Base-by-base conservation (phyloP, 2,329 filamentous ascomycete species). In the Colletotrichum truncatum region DNA sequence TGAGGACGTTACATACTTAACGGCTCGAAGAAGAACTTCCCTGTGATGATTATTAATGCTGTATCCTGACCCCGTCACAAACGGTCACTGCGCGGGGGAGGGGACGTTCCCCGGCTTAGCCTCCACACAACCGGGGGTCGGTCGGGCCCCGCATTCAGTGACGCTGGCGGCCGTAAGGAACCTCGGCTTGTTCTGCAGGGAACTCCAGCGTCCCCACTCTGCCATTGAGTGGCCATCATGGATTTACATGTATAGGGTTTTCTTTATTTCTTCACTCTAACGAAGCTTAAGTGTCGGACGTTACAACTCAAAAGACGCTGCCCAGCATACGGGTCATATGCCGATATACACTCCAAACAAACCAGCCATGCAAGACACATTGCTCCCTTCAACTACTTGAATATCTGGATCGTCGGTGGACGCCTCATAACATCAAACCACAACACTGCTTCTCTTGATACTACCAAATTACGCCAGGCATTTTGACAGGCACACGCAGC, bases 381-480 rank as follows among this genome's bases (percentile, higher is more conserved):
- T n/a, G n/a, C n/a, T n/a, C n/a, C n/a, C n/a, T n/a, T n/a, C n/a
- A n/a, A n/a, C n/a, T n/a, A n/a, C n/a, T n/a, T n/a, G n/a, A n/a
- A n/a, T n/a, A n/a, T n/a, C n/a, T n/a, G n/a, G n/a, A n/a, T n/a
- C n/a, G n/a, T n/a, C n/a, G n/a, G n/a, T n/a, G n/a, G n/a, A n/a
- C n/a, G n/a, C n/a, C n/a, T n/a, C n/a, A n/a, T n/a, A n/a, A n/a
- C n/a, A n/a, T n/a, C n/a, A n/a, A n/a, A n/a, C n/a, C n/a, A n/a
- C n/a, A n/a, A 32, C 26, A 38, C 12, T 36, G 6, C 4, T 10
- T 18, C 48, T 14, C 8, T 26, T 30, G 4, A 54, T 11, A 54
- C 56, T 49, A 93, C 91, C 4, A 88, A 85, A 69, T 89, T 89
- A 38, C 52, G 12, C 53, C 57, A 21, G 32, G 32, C 3, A 76